Conservation (phyloP, 345 rosid genomes). For the Salix dunnii region DNA sequence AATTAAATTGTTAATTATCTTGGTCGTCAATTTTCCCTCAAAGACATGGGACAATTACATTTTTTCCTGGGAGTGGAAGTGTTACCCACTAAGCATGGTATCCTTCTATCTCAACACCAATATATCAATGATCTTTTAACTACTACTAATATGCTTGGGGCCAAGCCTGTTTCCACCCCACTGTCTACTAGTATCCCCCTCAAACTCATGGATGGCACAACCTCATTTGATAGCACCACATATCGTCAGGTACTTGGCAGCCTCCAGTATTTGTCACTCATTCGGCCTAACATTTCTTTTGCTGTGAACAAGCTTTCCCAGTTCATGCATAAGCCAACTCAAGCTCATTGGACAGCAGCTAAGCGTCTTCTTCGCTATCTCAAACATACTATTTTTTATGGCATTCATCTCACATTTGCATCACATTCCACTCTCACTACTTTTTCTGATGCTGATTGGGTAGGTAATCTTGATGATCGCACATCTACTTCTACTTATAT, state of each 20-base stretch:
- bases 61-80: too few species aligned
- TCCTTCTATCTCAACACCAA: too few species aligned
- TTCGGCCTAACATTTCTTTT: background rate
- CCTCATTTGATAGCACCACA: rapidly evolving
- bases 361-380: background rate
- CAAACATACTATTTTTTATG: background rate
- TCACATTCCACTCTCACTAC: background rate
- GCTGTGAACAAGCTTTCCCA: too few species aligned
- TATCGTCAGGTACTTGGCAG: background rate
- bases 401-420: background rate
- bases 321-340: too few species aligned
- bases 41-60: too few species aligned
- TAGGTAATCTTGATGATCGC: background rate
- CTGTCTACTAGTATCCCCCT: background rate
- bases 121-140: background rate
- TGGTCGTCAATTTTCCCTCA: too few species aligned
- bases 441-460: background rate
- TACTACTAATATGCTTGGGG: background rate
- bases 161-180: background rate
- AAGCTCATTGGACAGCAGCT: background rate
- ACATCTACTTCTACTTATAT: too few species aligned
- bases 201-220: background rate
- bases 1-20: too few species aligned
- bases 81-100: too few species aligned
- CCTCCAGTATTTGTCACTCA: background rate